Evolutionary conservation across 2,329 filamentous ascomycete species (phyloP).

Genomic region (Xylaria sp.): DNA sequence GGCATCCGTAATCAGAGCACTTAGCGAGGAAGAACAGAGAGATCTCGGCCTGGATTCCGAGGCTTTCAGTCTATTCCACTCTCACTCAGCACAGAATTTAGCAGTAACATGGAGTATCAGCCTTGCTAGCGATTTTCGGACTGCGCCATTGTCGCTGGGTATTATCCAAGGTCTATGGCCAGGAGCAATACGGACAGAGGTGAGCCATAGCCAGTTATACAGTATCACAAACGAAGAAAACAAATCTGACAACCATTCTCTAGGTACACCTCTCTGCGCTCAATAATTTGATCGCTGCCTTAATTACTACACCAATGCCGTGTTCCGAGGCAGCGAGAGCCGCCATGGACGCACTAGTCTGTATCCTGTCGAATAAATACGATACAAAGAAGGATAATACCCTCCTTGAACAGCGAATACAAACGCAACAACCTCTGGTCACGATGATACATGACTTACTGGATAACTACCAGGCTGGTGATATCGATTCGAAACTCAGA

Average conservation of each 20-base stretch:
- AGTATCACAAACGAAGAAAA: neutral
- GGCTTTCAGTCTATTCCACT: conserved; percentile 45
- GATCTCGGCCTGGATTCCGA: conserved; percentile 41
- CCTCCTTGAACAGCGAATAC: conserved; percentile 21
- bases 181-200: conserved; percentile 39
- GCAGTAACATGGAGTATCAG: conserved; percentile 31
- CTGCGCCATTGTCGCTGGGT: conserved; percentile 48
- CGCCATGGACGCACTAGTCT: conserved; percentile 45
- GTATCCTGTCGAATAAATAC: conserved; percentile 47
- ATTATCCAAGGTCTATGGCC: conserved; percentile 49
- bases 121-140: conserved; percentile 41
- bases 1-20: conserved; percentile 43
- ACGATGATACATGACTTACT: conserved; percentile 17
- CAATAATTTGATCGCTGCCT: conserved; percentile 34
- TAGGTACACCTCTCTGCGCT: conserved; percentile 42
- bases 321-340: conserved; percentile 42
- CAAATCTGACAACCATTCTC: conserved; percentile 19
- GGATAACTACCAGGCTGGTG: neutral
- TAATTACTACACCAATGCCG: conserved; percentile 28
- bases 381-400: conserved; percentile 31
- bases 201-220: conserved; percentile 35
- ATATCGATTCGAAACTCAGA: conserved; percentile 29
- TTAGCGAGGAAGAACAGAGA: conserved; percentile 46
- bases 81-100: neutral
- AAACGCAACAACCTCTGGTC: conserved; percentile 38